Evolutionary conservation across 148 eudicot genomes (phyloP), one percentile per base, ranked within the genome.

Genomic region (Diospyros kaki): DNA sequence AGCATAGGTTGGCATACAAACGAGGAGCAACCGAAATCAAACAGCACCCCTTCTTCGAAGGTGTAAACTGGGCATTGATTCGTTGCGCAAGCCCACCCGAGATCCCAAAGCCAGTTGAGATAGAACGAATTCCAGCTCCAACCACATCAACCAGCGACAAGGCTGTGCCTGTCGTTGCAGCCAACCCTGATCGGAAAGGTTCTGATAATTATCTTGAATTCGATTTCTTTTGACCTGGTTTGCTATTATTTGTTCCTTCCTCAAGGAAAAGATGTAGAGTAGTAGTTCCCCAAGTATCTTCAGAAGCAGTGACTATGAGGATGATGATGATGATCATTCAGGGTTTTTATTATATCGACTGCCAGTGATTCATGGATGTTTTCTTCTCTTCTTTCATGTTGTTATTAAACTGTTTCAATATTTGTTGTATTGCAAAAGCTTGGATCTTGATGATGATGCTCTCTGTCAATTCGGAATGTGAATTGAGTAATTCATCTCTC

Each of bases 21-120:
- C 78, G 98, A 54, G 98, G 98, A 5, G 98, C 98, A 40, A 90
- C 98, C 0, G 98, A 94, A 81, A 92, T 94, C 46, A 94, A 92
- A 74, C 98, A 94, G 66, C 98, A 94, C 66, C 93, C 98, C 1
- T 94, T 94, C 88, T 94, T 94, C 6, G 98, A 92, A 79, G 98
- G 98, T 13, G 92, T 94, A 13, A 94, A 94, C 62, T 94, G 98
- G 98, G 97, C 98, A 3, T 76, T 94, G 78, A 94, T 94, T 74
- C 87, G 98, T 18, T 92, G 98, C 65, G 92, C 97, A 2, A 92
- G 92, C 78, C 98, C 98, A 0, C 98, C 98, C 0, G 96, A 90
- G 69, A 78, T 94, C 76, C 98, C 98, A 0, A 85, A 85, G 66
- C 95, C 97, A 0, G 87, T 87, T 6, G 97, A 94, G 70, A 77